phyloP scores from a whole-genome alignment of 2,329 filamentous ascomycete genomes.

The Exophiala oligosperma region DNA sequence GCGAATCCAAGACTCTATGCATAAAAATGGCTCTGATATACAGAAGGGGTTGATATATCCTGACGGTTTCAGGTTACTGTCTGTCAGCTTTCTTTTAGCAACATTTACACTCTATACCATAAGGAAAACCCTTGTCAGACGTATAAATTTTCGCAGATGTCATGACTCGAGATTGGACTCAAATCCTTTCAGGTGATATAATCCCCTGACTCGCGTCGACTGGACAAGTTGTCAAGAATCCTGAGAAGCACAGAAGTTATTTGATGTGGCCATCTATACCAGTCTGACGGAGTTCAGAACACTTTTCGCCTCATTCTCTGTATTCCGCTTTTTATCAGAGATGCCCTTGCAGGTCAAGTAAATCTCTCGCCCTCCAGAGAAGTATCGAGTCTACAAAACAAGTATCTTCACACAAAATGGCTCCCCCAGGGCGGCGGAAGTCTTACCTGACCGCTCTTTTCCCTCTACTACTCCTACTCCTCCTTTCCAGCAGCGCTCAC shows the following conservation, averaged over 20 bases:
- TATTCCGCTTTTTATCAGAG: not conserved
- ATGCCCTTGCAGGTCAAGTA: conserved; percentile 7
- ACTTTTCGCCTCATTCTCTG: not conserved
- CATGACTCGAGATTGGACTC: too few species aligned
- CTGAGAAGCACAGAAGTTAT: not conserved
- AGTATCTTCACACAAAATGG: conserved; percentile 36
- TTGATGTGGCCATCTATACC: not conserved
- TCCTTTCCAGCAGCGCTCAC: conserved; percentile 57
- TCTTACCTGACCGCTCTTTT: conserved; percentile 44
- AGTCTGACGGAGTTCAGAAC: not conserved
- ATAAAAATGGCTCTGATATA: not conserved
- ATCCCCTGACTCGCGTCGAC: conserved; percentile 6
- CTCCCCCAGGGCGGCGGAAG: conserved; percentile 47
- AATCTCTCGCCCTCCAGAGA: not conserved
- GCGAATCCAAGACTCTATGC: not conserved
- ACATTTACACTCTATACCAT: too few species aligned
- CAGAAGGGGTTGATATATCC: too few species aligned
- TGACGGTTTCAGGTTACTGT: too few species aligned
- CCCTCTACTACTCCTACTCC: conserved; percentile 52
- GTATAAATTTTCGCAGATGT: too few species aligned
- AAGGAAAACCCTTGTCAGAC: too few species aligned
- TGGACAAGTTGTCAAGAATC: conserved; percentile 12
- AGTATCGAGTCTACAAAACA: not conserved
- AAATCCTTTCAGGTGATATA: too few species aligned
- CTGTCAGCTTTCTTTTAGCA: too few species aligned